Evolutionary conservation across 495 filamentous ascomycete genomes (phyloP), one percentile per base, ranked within the genome.

Genomic region (Pyrenopolyporus hunteri): DNA sequence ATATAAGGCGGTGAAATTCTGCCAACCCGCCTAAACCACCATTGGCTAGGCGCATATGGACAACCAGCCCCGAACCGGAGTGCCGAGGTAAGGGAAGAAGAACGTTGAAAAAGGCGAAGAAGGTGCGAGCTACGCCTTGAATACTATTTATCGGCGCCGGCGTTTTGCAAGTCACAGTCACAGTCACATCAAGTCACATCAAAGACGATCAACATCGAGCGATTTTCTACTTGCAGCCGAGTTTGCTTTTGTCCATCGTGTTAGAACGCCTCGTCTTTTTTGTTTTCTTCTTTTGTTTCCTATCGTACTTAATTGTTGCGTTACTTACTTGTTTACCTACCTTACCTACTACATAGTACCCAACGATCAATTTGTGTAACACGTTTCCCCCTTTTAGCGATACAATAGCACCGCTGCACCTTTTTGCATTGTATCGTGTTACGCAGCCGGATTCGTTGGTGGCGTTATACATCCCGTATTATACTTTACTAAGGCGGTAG

Each of bases 31-130:
- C 47, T 59, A 50, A 59, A 48, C 40, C 36, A 13, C 17, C 23
- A 62, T 48, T 45, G 40, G 55, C 3, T 59, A 50, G 33, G 32
- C 11, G 26, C 17, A 45, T 44, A 40, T 33, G 23, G 20, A 28
- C 16, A 19, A 40, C n/a, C 28, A 26, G 29, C 16, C 35, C 52
- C 28, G 57, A 66, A 48, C 63, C 63, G 63, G 63, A 66, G 63
- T 50, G 56, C 63, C 63, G 63, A 66, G 63, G 63, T 66, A 65
- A 22, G 28, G 37, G 20, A 25, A 31, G 14, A 32, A 32, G 35
- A 6, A 44, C 28, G 32, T 43, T 29, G n/a, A n/a, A n/a, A n/a
- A n/a, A n/a, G n/a, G n/a, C 31, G 31, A 3, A 26, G 13, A 46
- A 46, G 43, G 13, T 46, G 43, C 43, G 43, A 46, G 29, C 28